Conservation (phyloP, 2,329 filamentous ascomycete species). For the Sporothrix pseudoabietina region DNA sequence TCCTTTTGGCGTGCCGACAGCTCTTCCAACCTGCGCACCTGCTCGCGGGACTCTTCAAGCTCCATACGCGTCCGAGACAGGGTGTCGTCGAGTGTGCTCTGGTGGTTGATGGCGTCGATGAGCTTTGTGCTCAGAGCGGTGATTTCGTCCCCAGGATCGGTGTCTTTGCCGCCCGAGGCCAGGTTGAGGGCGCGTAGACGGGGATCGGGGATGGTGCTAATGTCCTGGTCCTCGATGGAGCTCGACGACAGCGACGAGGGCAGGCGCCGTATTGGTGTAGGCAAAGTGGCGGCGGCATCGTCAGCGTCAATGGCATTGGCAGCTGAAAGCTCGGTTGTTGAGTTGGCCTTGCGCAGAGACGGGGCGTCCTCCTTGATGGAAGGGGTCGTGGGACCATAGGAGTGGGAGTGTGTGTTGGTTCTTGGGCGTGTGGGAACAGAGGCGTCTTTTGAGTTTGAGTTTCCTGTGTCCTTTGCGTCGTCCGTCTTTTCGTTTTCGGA, state of each 20-base stretch:
- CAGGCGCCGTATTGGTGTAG: constrained; percentile 31
- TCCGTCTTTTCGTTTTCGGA: neutral
- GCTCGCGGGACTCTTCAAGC: constrained; percentile 70
- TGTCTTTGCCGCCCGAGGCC: constrained; percentile 46
- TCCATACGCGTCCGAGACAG: constrained; percentile 82
- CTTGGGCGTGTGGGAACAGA: neutral
- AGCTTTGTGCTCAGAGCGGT: constrained; percentile 91
- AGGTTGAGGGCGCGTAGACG: constrained; percentile 57
- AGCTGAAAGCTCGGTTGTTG: neutral
- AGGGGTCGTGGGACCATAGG: neutral
- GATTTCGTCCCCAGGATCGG: constrained; percentile 70
- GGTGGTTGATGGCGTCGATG: constrained; percentile 95
- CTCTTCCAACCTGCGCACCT: constrained; percentile 68
- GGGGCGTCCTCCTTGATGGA: neutral
- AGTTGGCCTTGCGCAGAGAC: constrained; percentile 6
- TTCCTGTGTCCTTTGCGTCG: neutral
- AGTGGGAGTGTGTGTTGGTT: constrained; percentile 12
- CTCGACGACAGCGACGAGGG: constrained; percentile 40
- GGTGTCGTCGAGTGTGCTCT: constrained; percentile 87
- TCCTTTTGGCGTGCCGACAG: constrained; percentile 68
- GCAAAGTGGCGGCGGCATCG: neutral
- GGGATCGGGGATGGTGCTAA: constrained; percentile 71
- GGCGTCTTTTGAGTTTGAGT: constrained; percentile 10
- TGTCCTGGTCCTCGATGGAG: constrained; percentile 56
- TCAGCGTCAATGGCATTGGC: neutral